A percentile compares a stretch with the other conserved stretches of the same genome.
These are phyloP conservation scores for Hypoxylon lienhwacheense DNA, from an alignment of 495 filamentous ascomycete species.

Conservation along the genomic window DNA sequence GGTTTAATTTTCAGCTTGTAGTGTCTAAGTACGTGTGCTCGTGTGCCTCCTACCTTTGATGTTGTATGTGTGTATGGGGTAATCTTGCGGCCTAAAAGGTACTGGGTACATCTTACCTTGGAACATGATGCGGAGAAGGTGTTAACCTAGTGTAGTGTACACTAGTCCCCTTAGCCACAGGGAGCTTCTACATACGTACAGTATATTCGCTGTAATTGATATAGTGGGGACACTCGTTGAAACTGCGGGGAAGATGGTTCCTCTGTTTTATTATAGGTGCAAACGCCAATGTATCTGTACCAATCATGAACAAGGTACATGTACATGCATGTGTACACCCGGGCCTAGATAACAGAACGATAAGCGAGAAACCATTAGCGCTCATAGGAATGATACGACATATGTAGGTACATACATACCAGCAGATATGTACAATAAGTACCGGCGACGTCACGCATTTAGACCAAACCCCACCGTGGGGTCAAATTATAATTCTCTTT, in stretches of 20 bases:
- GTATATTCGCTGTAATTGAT: not conserved
- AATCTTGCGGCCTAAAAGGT: too few species aligned
- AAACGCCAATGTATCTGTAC: too few species aligned
- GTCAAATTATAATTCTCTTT: slow-evolving; percentile 24
- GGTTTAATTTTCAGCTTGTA: too few species aligned
- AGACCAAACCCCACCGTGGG: slow-evolving; percentile 37
- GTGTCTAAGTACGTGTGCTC: too few species aligned
- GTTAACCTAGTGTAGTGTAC: not conserved
- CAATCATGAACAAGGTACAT: too few species aligned
- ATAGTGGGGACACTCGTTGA: slow-evolving; percentile 2
- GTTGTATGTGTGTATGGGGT: too few species aligned
- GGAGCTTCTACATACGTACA: too few species aligned
- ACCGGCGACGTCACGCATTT: slow-evolving; percentile 15
- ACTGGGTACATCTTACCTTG: too few species aligned
- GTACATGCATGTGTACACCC: too few species aligned
- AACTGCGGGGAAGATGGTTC: not conserved
- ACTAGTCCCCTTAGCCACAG: too few species aligned
- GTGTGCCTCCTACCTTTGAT: too few species aligned
- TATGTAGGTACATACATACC: not conserved
- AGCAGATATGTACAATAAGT: not conserved
- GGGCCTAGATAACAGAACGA: too few species aligned
- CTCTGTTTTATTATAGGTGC: not conserved
- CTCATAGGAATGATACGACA: not conserved
- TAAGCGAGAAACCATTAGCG: not conserved
- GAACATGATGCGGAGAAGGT: slow-evolving; percentile 6